Base-by-base conservation (phyloP, 2,329 filamentous ascomycete species). In the Xylaria sp. region DNA sequence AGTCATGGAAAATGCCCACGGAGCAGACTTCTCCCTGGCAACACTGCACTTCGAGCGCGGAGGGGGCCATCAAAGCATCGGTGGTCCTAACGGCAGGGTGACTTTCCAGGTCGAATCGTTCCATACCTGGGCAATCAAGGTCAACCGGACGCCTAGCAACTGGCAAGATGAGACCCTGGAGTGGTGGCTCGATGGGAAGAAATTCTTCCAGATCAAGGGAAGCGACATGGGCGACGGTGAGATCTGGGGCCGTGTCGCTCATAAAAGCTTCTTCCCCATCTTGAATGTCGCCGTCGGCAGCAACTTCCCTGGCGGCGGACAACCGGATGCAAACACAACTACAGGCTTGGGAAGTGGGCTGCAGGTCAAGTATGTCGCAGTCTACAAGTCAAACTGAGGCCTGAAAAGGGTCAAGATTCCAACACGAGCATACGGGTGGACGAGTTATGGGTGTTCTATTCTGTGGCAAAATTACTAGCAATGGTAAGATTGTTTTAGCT, bases 1-100 rank as follows among this genome's bases (percentile, higher is more conserved):
- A 56, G 53, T 61, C 26, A 47, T 62, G 17, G 60, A 62, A 44
- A 62, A 57, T 22, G 55, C 57, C n/a, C 57, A 60, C 39, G 55
- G 58, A 9, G 49, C 50, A 16, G 53, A 55, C n/a, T 61, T 50
- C 43, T 59, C 52, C 41, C 51, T 54, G 8, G 60, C 46, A 13
- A 61, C 58, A 6, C 47, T 60, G 2, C 57, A 62, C 40, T 62
- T 58, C 21, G 57, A 47, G 19, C 46, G 40, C 8, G 46, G 54
- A 9, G 46, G 50, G 11, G 34, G 56, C 37, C 56, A 54, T 38
- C 46, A 49, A 29, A 46, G 48, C 46, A 44, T 48, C 22, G 39
- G 44, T n/a, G 20, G 18, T n/a, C n/a, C n/a, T 20, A 48, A 43
- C n/a, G 44, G 40, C 11, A 48, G 41, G 34, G 34, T 41, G 38